phyloP scores from a whole-genome alignment of 1,284 basidiomycete species.

The Tilletia indica region DNA sequence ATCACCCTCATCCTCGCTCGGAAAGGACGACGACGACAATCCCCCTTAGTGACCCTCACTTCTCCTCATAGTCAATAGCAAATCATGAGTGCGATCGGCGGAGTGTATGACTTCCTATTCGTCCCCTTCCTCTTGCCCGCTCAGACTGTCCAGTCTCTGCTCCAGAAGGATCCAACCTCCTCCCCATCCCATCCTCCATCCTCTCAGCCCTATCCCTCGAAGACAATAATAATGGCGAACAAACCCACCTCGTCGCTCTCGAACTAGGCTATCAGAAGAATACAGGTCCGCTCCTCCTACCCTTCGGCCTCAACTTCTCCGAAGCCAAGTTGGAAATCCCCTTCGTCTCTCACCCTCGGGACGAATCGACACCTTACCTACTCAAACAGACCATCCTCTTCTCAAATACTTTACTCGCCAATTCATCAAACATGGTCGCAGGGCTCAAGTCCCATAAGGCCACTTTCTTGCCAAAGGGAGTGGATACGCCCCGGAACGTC shows the following conservation, averaged over 20 bases:
- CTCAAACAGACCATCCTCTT: slow-evolving; percentile 15
- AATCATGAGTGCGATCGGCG: slow-evolving; percentile 3
- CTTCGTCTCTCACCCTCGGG: slow-evolving; percentile 16
- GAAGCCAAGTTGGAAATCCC: slow-evolving; percentile 21
- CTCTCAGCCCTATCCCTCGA: not conserved
- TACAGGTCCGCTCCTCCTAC: slow-evolving; percentile 17
- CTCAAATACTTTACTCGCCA: not conserved
- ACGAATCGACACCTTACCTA: not conserved
- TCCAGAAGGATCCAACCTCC: not conserved
- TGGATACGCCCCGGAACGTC: not conserved
- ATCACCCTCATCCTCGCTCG: too few species aligned
- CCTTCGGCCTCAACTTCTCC: slow-evolving; percentile 18
- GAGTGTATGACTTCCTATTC: slow-evolving; percentile 12
- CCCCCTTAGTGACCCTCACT: too few species aligned
- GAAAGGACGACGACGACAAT: too few species aligned
- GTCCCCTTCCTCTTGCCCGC: slow-evolving; percentile 10
- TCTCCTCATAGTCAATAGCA: too few species aligned
- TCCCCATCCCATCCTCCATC: slow-evolving; percentile 16
- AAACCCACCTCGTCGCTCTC: slow-evolving; percentile 8
- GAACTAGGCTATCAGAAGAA: slow-evolving; percentile 18
- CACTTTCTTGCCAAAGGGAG: not conserved
- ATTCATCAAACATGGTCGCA: not conserved
- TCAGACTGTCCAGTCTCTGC: not conserved
- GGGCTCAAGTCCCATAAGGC: not conserved
- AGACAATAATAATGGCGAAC: not conserved